Conservation (phyloP, 2,329 filamentous ascomycete species). For the Tolypocladium tropicale region DNA sequence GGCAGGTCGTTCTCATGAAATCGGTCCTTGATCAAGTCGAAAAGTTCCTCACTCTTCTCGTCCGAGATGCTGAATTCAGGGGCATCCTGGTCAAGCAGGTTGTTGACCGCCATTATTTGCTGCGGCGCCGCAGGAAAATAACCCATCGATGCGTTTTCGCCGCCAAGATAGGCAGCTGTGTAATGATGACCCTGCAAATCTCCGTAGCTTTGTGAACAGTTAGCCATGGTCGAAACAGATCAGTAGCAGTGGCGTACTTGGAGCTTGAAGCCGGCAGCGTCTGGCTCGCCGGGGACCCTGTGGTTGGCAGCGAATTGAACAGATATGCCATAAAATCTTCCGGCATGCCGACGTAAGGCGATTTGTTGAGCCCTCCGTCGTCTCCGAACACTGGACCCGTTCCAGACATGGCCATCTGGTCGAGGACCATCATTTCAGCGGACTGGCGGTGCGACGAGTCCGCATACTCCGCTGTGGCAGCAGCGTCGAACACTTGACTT, state of each 20-base stretch:
- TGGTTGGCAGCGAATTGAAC: conserved; percentile 45
- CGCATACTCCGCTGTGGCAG: conserved; percentile 30
- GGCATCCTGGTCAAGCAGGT: conserved; percentile 67
- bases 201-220: conserved; percentile 34
- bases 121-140: conserved; percentile 53
- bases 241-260: conserved; percentile 31
- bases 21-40: conserved; percentile 68
- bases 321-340: conserved; percentile 82
- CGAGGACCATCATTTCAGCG: conserved; percentile 48
- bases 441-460: conserved; percentile 34
- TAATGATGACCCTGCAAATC: conserved; percentile 34
- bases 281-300: conserved; percentile 25
- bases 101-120: conserved; percentile 85
- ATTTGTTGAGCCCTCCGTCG: conserved; percentile 69
- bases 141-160: conserved; percentile 36
- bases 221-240: conserved; percentile 7
- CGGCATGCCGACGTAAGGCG: conserved; percentile 71
- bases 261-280: conserved; percentile 31
- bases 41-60: conserved; percentile 73
- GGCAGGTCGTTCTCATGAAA: conserved; percentile 76
- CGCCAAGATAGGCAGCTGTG: conserved; percentile 35
- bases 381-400: conserved; percentile 81
- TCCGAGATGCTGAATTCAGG: conserved; percentile 77
- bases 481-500: conserved; percentile 25
- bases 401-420: conserved; percentile 52